Conservation (phyloP, 306 rosid genomes). For the Urtica urens region DNA sequence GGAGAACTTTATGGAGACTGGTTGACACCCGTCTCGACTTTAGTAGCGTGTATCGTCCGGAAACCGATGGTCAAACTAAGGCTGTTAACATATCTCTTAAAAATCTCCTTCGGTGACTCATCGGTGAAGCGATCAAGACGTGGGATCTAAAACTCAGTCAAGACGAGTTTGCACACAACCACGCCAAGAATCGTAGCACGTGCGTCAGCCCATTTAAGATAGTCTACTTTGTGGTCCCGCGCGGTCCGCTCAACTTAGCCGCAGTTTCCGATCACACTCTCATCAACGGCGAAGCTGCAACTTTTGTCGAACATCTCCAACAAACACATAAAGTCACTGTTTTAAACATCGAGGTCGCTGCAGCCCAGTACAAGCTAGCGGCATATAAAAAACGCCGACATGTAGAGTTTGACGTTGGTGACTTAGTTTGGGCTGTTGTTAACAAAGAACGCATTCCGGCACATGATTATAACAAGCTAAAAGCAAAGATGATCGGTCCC, state of each 20-base stretch:
- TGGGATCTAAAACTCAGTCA: neutral
- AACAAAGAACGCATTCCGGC: neutral
- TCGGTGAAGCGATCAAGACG: neutral
- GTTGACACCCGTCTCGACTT: no score
- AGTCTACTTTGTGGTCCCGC: neutral
- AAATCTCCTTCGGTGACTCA: no score
- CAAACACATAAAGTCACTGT: neutral
- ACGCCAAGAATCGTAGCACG: neutral
- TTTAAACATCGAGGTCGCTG: neutral
- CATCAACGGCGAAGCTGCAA: neutral
- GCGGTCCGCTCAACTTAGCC: neutral
- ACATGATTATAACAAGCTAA: neutral
- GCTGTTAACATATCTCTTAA: no score
- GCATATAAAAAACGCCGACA: neutral
- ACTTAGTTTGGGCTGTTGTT: neutral
- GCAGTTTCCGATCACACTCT: no score
- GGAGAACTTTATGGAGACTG: no score
- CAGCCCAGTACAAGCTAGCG: neutral
- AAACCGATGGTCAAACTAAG: no score
- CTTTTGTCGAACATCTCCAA: neutral
- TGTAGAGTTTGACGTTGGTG: neutral
- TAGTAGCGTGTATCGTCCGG: no score
- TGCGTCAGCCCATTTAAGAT: neutral
- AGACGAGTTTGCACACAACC: neutral
- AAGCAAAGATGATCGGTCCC: neutral